Base-by-base conservation (phyloP, 2,329 filamentous ascomycete genomes). In the Sporothrix globosa region DNA sequence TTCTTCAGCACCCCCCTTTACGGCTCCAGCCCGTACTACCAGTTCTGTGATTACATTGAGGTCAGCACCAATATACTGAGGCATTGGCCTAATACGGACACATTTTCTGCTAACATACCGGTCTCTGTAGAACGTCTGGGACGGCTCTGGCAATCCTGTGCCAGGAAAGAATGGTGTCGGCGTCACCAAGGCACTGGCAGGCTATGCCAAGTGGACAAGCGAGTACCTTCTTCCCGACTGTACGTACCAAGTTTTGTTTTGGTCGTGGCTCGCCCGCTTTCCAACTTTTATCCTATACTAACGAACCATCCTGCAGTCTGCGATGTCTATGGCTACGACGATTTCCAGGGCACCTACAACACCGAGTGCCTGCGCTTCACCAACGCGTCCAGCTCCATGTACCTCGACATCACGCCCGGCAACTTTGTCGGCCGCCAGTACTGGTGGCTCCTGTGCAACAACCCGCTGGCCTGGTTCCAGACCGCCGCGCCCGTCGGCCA, bases 361-460 rank as follows among this genome's bases (percentile, higher is more conserved):
- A 82, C 81, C 17, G 79, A 82, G 70, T 86, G 84, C 65, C 81
- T 80, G 77, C 73, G 81, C 76, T 73, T 81, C 68, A 74, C 83
- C 78, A 85, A 88, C 75, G 79, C 76, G 2, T 79, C 79, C 39
- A 82, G 83, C 74, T 76, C 78, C 21, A 74, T 79, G 68, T 82
- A 79, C 77, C 77, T 77, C 67, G 81, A 82, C 67, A 67, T 80
- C 44, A 73, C 75, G 2, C 75, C 77, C 0, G 70, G 72, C 74
- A 87, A 87, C 75, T 72, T 73, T 0, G 74, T 79, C 46, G 81
- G 86, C 76, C 79, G 85, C 3, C 85, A 87, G 73, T 88, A 84
- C 85, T 77, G 80, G 17, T 88, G 85, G 85, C 81, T 88, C 76
- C 79, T 83, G 6, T 88, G 86, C 79, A 87, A 87, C 76, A 79